phyloP scores from a whole-genome alignment of 305 asterid genomes.

The Fraxinus platypoda region DNA sequence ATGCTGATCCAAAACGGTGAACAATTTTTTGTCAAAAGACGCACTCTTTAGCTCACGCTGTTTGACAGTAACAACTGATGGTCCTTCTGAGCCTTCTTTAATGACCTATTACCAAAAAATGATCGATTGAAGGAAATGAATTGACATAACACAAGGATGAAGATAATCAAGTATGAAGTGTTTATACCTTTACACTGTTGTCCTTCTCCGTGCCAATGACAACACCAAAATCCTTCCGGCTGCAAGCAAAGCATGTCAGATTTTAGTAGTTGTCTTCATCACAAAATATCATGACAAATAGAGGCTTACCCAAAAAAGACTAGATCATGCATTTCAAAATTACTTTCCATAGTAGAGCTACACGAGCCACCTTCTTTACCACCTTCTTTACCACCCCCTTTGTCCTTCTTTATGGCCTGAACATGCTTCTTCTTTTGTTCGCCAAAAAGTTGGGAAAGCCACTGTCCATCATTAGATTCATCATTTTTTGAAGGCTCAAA shows the following conservation, averaged over 20 bases:
- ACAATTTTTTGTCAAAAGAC: conserved; percentile 80
- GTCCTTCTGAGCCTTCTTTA: conserved; percentile 77
- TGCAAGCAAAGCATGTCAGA: conserved; percentile 36
- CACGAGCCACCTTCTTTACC: conserved; percentile 78
- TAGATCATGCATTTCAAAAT: conserved; percentile 79
- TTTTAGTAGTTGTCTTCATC: conserved; percentile 10
- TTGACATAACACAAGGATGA: not conserved
- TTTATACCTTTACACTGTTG: conserved; percentile 65
- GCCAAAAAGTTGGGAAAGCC: conserved; percentile 86
- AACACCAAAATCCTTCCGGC: conserved; percentile 91
- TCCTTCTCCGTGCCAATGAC: conserved; percentile 81
- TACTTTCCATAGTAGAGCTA: conserved; percentile 42
- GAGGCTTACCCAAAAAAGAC: conserved; percentile 81
- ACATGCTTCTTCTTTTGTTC: conserved; percentile 57
- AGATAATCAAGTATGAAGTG: conserved; percentile 3
- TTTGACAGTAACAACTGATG: conserved; percentile 52
- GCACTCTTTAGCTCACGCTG: conserved; percentile 68
- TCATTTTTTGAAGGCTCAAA: conserved; percentile 79
- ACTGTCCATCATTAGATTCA: conserved; percentile 66
- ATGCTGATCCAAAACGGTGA: conserved; percentile 70
- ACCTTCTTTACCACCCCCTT: conserved; percentile 56
- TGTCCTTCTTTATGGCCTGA: conserved; percentile 37
- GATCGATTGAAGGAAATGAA: not conserved
- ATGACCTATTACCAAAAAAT: conserved; percentile 50
- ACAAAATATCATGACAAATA: conserved; percentile 12